Percentiles rank a stretch among this genome's conserved stretches.
These are phyloP conservation scores for Gentiana straminea DNA, from an alignment of 257 asterid genomes.

Conservation along the genomic window DNA sequence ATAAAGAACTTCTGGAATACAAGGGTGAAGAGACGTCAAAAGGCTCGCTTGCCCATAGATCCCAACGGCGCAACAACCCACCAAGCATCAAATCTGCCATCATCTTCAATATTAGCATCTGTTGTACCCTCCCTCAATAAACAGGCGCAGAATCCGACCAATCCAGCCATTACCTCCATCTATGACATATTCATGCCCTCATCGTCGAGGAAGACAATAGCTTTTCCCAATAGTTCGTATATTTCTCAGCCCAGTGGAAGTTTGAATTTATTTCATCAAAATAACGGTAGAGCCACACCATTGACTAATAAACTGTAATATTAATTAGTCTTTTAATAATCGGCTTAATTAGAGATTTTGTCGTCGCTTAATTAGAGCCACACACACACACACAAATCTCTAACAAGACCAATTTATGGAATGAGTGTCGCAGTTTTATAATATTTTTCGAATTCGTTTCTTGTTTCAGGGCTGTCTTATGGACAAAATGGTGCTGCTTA, in stretches of 20 bases:
- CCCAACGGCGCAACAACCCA: slow-evolving; percentile 22
- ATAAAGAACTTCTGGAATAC: slow-evolving; percentile 79
- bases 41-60: slow-evolving; percentile 56
- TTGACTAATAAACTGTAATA: slow-evolving; percentile 12
- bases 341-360: too few relatives aligned
- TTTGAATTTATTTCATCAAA: slow-evolving; percentile 16
- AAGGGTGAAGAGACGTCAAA: slow-evolving; percentile 48
- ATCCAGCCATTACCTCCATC: slow-evolving; percentile 8
- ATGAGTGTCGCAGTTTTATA: slow-evolving; percentile 12
- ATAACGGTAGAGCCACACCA: slow-evolving; percentile 25
- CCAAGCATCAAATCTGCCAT: slow-evolving; percentile 7
- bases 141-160: slow-evolving; percentile 10
- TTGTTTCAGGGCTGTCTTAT: slow-evolving; percentile 4
- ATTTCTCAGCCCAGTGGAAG: slow-evolving; percentile 7
- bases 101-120: slow-evolving; percentile 16
- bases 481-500: slow-evolving; percentile 4
- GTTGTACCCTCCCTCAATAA: slow-evolving; percentile 13
- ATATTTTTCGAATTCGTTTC: slow-evolving; percentile 9
- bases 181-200: slow-evolving; percentile 18
- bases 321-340: too few relatives aligned
- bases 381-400: too few relatives aligned
- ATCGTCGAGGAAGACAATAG: background rate
- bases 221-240: background rate
- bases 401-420: too few relatives aligned
- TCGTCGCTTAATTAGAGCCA: slow-evolving; percentile 8